Evolutionary conservation across 1,139 yeast species (phyloP).

Genomic region (Yamadazyma mexicana): DNA sequence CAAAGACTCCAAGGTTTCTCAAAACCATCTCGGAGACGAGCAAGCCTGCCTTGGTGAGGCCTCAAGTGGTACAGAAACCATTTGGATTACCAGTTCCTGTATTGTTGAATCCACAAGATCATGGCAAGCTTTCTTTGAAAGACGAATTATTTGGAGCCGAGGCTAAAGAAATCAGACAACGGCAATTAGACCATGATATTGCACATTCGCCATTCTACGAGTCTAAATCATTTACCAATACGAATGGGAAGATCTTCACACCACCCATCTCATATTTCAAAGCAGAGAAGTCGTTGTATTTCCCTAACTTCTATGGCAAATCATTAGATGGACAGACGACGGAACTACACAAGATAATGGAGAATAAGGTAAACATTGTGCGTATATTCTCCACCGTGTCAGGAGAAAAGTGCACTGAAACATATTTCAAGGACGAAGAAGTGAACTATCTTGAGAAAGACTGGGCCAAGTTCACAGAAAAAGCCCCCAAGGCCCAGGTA

Average conservation of each 20-base stretch:
- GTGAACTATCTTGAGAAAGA: slow-evolving; percentile 38
- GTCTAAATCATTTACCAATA: slow-evolving; percentile 72
- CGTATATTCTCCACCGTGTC: slow-evolving; percentile 67
- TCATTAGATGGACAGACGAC: slow-evolving; percentile 47
- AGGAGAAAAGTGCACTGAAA: slow-evolving; percentile 68
- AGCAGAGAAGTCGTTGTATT: slow-evolving; percentile 71
- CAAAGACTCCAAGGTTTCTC: slow-evolving; percentile 26
- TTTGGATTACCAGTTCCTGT: slow-evolving; percentile 40
- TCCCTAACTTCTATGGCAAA: slow-evolving; percentile 78
- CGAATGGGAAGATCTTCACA: slow-evolving; percentile 80
- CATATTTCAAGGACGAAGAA: slow-evolving; percentile 52
- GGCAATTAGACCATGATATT: slow-evolving; percentile 67
- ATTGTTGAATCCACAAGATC: slow-evolving; percentile 25
- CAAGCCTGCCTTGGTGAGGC: slow-evolving; percentile 29
- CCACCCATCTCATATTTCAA: slow-evolving; percentile 80
- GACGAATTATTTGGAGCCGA: slow-evolving; percentile 36
- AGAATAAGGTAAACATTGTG: slow-evolving; percentile 60
- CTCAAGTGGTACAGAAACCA: slow-evolving; percentile 35
- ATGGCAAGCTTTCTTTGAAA: slow-evolving; percentile 21
- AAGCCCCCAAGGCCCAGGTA: slow-evolving; percentile 59
- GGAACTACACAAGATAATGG: slow-evolving; percentile 35
- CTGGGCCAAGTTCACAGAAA: slow-evolving; percentile 27
- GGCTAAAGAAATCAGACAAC: slow-evolving; percentile 54
- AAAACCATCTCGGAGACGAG: slow-evolving; percentile 29
- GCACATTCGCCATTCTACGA: slow-evolving; percentile 88